Percentiles rank a stretch among this genome's conserved stretches.
phyloP scores from a whole-genome alignment of 2,329 filamentous ascomycete genomes.

The Cordyceps fumosorosea region DNA sequence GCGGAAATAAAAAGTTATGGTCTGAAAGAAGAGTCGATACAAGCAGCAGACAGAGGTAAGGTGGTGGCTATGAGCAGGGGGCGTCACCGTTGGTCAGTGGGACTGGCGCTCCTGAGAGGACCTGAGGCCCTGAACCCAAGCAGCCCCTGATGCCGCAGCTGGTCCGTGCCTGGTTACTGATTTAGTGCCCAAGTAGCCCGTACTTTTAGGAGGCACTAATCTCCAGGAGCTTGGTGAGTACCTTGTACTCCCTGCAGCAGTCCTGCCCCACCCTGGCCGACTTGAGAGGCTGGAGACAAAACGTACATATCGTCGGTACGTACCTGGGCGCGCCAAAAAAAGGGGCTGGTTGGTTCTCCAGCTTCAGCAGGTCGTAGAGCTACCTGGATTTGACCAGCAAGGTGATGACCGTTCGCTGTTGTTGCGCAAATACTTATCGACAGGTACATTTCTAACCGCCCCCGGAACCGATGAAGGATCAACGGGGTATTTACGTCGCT shows the following conservation, averaged over 20 bases:
- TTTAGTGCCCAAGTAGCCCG: not conserved
- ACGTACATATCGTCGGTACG: not conserved
- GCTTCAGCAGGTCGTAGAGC: no score
- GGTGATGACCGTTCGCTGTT: no score
- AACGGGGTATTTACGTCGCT: no score
- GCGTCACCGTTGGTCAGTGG: slow-evolving; percentile 12
- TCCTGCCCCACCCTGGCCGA: not conserved
- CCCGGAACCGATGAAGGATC: no score
- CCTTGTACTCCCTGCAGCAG: not conserved
- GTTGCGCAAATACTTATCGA: no score
- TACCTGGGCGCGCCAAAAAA: not conserved
- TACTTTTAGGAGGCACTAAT: not conserved
- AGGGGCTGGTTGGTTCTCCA: slow-evolving; percentile 1
- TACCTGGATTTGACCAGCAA: not conserved
- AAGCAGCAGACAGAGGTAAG: slow-evolving; percentile 1
- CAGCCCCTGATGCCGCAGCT: slow-evolving; percentile 11
- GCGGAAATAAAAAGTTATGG: not conserved
- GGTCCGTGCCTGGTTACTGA: slow-evolving; percentile 10
- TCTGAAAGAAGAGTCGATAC: not conserved
- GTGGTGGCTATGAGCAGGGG: slow-evolving; percentile 3
- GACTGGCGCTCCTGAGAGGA: not conserved
- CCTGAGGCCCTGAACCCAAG: slow-evolving; percentile 6
- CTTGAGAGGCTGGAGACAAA: not conserved
- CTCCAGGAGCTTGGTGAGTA: not conserved
- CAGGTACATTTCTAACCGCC: no score